Conservation (phyloP, 2,329 filamentous ascomycete genomes). For the Aspergillus amoenus region DNA sequence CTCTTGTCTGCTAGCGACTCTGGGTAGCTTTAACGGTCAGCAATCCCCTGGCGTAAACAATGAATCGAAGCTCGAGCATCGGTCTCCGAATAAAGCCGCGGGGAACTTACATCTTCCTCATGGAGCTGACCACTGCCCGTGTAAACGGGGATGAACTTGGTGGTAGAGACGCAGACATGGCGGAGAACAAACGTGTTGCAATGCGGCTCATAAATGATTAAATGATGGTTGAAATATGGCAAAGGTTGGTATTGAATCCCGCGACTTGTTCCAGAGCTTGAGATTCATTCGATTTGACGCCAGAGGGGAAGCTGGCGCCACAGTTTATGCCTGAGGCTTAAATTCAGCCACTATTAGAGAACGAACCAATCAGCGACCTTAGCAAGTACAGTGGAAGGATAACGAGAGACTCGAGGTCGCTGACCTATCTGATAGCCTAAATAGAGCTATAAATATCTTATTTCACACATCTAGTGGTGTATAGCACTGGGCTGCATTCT, state of each 20-base stretch:
- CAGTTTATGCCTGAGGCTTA: conserved; percentile 26
- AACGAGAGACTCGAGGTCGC: no score
- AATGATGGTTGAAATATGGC: neutral
- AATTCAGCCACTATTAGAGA: neutral
- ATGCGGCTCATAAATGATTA: conserved; percentile 25
- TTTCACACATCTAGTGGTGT: neutral
- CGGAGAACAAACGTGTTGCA: conserved; percentile 25
- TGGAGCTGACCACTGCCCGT: conserved; percentile 69
- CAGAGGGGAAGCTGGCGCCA: conserved; percentile 15
- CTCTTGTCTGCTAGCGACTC: conserved; percentile 82
- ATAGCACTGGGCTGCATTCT: no score
- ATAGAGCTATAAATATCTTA: neutral
- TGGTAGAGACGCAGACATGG: conserved; percentile 33
- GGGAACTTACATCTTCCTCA: conserved; percentile 71
- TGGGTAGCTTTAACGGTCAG: conserved; percentile 65
- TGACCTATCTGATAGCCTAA: no score
- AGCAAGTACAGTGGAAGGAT: neutral
- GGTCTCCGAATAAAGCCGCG: neutral
- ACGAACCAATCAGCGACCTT: conserved; percentile 2
- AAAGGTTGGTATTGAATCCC: neutral
- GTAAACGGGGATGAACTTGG: conserved; percentile 59
- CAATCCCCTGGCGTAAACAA: conserved; percentile 2
- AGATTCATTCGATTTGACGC: neutral
- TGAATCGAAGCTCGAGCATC: conserved; percentile 6
- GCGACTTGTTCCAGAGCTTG: neutral